phyloP scores from a whole-genome alignment of 306 rosid genomes.

The Medicago truncatula region DNA sequence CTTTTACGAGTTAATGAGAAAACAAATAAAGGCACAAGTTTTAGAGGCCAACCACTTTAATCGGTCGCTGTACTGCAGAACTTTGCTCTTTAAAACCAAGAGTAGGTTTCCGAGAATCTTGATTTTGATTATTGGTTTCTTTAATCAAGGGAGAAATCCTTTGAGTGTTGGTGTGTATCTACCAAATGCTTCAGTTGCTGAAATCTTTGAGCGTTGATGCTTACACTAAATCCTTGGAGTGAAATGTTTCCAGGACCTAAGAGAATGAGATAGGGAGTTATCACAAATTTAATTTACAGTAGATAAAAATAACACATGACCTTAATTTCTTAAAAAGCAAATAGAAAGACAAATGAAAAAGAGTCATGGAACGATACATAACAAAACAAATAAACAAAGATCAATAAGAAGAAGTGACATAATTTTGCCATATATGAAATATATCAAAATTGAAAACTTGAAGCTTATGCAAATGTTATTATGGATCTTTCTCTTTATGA shows the following conservation, averaged over 20 bases:
- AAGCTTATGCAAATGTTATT: too few relatives aligned
- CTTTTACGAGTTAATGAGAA: constrained; percentile 3
- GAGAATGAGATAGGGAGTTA: too few relatives aligned
- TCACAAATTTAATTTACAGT: too few relatives aligned
- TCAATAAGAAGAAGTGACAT: too few relatives aligned
- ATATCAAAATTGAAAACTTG: too few relatives aligned
- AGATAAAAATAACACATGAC: too few relatives aligned
- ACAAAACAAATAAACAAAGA: too few relatives aligned
- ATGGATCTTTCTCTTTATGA: too few relatives aligned
- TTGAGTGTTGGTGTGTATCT: not conserved
- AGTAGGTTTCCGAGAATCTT: constrained; percentile 18
- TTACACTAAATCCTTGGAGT: constrained; percentile 1
- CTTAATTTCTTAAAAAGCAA: too few relatives aligned
- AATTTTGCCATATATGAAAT: too few relatives aligned
- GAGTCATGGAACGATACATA: too few relatives aligned
- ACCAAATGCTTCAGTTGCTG: not conserved
- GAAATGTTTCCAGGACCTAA: constrained; percentile 11
- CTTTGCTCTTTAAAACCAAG: constrained; percentile 28
- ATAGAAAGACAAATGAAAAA: too few relatives aligned
- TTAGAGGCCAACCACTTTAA: constrained; percentile 44
- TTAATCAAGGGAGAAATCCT: constrained; percentile 30
- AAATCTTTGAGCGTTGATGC: not conserved
- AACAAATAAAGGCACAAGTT: constrained; percentile 21
- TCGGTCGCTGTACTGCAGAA: constrained; percentile 37
- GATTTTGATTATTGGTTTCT: constrained; percentile 2